These are phyloP conservation scores for Aspergillus viridinutans DNA, from an alignment of 2,329 filamentous ascomycete species.

Conservation along the genomic window DNA sequence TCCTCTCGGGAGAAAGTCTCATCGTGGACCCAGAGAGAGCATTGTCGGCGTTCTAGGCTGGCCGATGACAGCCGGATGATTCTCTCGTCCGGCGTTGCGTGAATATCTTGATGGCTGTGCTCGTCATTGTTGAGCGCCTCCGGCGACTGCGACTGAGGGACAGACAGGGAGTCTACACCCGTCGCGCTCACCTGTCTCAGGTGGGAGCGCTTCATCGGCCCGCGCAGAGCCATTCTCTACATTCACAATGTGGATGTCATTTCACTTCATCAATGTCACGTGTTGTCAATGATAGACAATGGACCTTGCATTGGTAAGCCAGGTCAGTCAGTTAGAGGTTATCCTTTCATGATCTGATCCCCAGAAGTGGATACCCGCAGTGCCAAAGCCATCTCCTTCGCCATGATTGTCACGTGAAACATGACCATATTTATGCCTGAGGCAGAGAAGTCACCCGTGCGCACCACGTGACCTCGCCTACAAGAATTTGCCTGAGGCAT, in stretches of 20 bases:
- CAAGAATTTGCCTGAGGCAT: neutral
- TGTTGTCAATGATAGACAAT: neutral
- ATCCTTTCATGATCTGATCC: neutral
- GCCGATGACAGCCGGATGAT: slow-evolving; percentile 21
- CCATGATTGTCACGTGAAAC: neutral
- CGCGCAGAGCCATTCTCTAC: slow-evolving; percentile 35
- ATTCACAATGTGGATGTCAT: slow-evolving; percentile 15
- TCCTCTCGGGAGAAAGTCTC: slow-evolving; percentile 75
- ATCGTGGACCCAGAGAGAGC: slow-evolving; percentile 58
- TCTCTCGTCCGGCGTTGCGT: slow-evolving; percentile 24
- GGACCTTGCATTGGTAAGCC: neutral
- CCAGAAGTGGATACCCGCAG: neutral
- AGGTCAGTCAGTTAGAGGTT: neutral
- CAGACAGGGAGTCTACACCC: slow-evolving; percentile 34
- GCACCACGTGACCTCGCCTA: neutral
- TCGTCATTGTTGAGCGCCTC: slow-evolving; percentile 23
- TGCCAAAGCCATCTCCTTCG: neutral
- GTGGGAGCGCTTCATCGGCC: slow-evolving; percentile 38
- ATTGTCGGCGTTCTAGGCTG: slow-evolving; percentile 33
- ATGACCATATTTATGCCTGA: neutral
- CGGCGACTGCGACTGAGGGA: slow-evolving; percentile 22
- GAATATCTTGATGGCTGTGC: slow-evolving; percentile 11
- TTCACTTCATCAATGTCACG: slow-evolving; percentile 1
- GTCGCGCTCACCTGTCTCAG: slow-evolving; percentile 40
- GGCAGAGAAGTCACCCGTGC: neutral